Evolutionary conservation across 2,329 filamentous ascomycete species (phyloP).

Genomic region (Aspergillus hiratsukae): DNA sequence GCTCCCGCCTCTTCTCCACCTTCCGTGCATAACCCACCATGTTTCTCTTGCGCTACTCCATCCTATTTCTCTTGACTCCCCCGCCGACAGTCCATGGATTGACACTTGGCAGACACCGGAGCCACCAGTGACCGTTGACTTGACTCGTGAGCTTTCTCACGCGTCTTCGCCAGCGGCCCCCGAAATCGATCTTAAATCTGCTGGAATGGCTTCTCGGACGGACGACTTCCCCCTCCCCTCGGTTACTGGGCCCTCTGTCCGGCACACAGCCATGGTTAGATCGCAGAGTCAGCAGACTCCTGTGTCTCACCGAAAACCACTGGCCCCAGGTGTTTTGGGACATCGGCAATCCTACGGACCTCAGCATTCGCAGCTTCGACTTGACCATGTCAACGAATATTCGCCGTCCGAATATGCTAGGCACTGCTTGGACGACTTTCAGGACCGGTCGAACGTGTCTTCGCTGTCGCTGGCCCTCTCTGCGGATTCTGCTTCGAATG

Average conservation of each 20-base stretch:
- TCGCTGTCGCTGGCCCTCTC: conserved; percentile 22
- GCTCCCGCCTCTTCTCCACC: conserved; percentile 25
- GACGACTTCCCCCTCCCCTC: conserved; percentile 18
- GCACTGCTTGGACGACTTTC: conserved; percentile 31
- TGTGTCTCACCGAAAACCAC: conserved; percentile 25
- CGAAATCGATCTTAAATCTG: conserved; percentile 19
- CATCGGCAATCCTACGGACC: conserved; percentile 31
- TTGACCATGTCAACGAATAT: conserved; percentile 39
- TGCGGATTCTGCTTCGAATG: conserved; percentile 22
- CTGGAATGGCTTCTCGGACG: conserved; percentile 25
- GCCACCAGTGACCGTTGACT: conserved; percentile 26
- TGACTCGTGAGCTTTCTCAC: conserved; percentile 29
- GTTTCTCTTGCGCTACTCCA: conserved; percentile 18
- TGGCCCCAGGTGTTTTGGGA: conserved; percentile 20
- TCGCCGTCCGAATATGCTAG: conserved; percentile 41
- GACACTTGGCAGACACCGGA: conserved; percentile 42
- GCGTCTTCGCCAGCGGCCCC: conserved; percentile 25
- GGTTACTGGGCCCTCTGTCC: conserved; percentile 24
- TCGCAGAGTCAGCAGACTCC: conserved; percentile 38
- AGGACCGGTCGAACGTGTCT: conserved; percentile 17
- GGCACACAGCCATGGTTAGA: conserved; percentile 34
- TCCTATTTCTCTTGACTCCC: conserved; percentile 16
- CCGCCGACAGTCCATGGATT: conserved; percentile 35
- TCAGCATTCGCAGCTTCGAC: conserved; percentile 21
- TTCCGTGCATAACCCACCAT: conserved; percentile 21